Base-by-base conservation (phyloP, 371 early-diverging fungal genomes). In the Parasitella parasitica region DNA sequence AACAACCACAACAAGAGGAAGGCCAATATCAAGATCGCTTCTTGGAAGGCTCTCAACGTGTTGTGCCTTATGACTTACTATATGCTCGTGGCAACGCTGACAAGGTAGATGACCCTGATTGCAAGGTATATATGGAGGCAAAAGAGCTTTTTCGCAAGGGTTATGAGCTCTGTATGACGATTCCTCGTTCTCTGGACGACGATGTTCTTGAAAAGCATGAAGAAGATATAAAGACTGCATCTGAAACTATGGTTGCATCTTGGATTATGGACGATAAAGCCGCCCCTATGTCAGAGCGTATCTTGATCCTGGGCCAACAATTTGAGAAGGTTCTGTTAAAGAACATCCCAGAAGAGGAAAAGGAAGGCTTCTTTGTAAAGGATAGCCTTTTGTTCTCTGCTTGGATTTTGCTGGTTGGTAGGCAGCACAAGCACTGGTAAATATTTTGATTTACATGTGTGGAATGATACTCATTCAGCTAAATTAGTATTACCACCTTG, bases 191-290 rank as follows among this genome's bases (percentile, higher is more conserved):
- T 20, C 68, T 83, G 41, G 86, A 86, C 2, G 80, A 81, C 32
- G 81, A 83, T 51, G 72, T 80, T 30, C 69, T 88, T 51, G 77
- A 72, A 54, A 67, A 82, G 62, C 65, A 85, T 64, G 82, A 84
- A 69, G 80, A 85, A 51, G 80, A 86, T 54, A 82, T 88, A 64
- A 84, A 76, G 53, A 71, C 77, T 5, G 81, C 86, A 7, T 84
- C 88, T 60, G 82, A 84, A 61, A 80, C 77, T 59, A 76, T 88
- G 66, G 85, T 88, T 58, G 69, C 72, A 55, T 86, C 88, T 16
- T 88, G 85, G 83, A 71, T 88, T 61, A 67, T 88, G 67, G 88
- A 88, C 69, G 88, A 88, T 68, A 84, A 83, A 69, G 88, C 86
- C 35, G 84, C 85, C 46, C 80, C 81, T 54, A 84, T 88, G 84